These are phyloP conservation scores for Aspergillus kassunensis DNA, from an alignment of 495 filamentous ascomycete genomes.

Conservation along the genomic window DNA sequence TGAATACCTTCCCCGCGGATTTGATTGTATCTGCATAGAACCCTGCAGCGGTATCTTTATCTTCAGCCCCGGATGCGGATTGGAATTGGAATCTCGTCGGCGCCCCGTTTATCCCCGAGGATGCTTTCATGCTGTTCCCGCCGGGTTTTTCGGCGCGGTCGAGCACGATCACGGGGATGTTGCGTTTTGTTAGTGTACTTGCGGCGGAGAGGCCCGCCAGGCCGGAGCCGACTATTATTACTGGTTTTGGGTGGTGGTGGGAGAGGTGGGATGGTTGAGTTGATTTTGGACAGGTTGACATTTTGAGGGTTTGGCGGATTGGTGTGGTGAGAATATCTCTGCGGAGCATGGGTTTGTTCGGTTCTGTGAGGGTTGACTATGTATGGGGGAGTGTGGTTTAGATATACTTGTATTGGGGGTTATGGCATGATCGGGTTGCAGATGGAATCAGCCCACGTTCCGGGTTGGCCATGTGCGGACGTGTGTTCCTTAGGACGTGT, in stretches of 20 bases:
- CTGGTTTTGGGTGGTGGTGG: background rate
- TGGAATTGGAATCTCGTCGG: constrained; percentile 47
- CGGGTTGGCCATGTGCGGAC: too few relatives aligned
- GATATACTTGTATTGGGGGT: too few relatives aligned
- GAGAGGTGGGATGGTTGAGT: background rate
- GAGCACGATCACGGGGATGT: constrained; percentile 46
- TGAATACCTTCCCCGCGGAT: constrained; percentile 33
- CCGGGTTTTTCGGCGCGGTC: constrained; percentile 53
- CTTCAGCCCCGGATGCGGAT: background rate
- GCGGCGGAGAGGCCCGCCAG: constrained; percentile 25
- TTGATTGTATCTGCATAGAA: constrained; percentile 53
- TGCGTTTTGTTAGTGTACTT: constrained; percentile 40
- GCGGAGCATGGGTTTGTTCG: too few relatives aligned
- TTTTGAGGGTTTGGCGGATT: background rate
- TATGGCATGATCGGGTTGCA: too few relatives aligned
- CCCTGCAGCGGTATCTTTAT: constrained; percentile 21
- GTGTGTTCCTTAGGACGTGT: too few relatives aligned
- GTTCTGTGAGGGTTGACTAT: too few relatives aligned
- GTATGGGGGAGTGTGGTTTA: too few relatives aligned
- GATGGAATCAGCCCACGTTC: too few relatives aligned
- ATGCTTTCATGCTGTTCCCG: constrained; percentile 62
- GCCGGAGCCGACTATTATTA: constrained; percentile 21
- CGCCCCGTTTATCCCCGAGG: constrained; percentile 59
- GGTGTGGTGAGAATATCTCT: background rate
- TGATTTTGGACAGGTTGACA: constrained; percentile 1